phyloP scores from a whole-genome alignment of 2,329 filamentous ascomycete genomes.

The Cladosporium sp. region DNA sequence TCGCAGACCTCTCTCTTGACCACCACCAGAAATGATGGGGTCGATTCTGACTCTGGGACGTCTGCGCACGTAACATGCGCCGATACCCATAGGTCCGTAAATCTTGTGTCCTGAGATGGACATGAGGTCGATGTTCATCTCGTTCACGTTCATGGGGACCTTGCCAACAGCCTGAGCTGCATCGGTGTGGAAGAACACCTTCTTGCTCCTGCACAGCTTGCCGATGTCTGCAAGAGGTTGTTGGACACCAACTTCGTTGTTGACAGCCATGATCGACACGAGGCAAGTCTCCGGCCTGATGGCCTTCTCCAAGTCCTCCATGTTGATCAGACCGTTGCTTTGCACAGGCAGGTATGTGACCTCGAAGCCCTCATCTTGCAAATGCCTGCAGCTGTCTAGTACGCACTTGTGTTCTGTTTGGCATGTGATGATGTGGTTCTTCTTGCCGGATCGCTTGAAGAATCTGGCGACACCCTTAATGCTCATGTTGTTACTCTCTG shows the following conservation, averaged over 20 bases:
- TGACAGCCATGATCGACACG: conserved; percentile 98
- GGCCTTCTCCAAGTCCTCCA: conserved; percentile 82
- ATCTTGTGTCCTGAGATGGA: conserved; percentile 99
- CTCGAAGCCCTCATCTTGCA: conserved; percentile 95
- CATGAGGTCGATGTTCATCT: conserved; percentile 98
- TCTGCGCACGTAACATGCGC: conserved; percentile 92
- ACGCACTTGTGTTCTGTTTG: conserved; percentile 99
- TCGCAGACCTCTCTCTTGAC: conserved; percentile 90
- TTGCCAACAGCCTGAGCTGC: conserved; percentile 98
- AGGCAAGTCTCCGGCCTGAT: conserved; percentile 88
- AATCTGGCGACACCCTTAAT: conserved; percentile 97
- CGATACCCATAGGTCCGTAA: conserved; percentile 95
- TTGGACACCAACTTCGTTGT: conserved; percentile 99
- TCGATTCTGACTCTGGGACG: conserved; percentile 91
- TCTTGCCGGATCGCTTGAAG: conserved; percentile 89
- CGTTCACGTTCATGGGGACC: conserved; percentile 93
- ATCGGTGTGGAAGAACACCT: conserved; percentile 98
- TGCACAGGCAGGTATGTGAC: conserved; percentile 96
- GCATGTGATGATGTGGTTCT: conserved; percentile 96
- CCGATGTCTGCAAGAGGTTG: conserved; percentile 94
- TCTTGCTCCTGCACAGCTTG: conserved; percentile 83
- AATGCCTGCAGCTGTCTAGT: conserved; percentile 91
- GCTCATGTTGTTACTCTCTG: conserved; percentile 99
- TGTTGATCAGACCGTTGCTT: conserved; percentile 78
- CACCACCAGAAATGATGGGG: conserved; percentile 92